Conservation (phyloP, 2,329 filamentous ascomycete genomes). For the Xylariales sp. region DNA sequence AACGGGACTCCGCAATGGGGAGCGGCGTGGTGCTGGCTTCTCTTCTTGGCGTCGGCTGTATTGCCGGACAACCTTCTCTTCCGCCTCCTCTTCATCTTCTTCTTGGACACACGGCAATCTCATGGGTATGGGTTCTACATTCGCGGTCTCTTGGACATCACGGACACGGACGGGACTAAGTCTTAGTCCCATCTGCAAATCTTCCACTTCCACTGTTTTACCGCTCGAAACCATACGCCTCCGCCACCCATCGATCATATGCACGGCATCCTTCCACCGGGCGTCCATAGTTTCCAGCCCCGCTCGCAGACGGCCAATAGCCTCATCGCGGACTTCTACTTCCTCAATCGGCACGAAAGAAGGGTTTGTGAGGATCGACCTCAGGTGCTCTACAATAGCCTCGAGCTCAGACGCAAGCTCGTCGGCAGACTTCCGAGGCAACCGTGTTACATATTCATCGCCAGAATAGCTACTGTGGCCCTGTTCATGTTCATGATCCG, state of each 20-base stretch:
- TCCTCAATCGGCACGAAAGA: slow-evolving; percentile 97
- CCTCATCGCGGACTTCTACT: slow-evolving; percentile 90
- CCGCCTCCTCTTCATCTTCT: slow-evolving; percentile 62
- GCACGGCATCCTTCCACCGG: slow-evolving; percentile 88
- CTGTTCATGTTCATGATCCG: slow-evolving; percentile 44
- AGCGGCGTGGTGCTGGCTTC: slow-evolving; percentile 76
- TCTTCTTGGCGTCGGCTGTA: slow-evolving; percentile 55
- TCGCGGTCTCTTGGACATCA: slow-evolving; percentile 61
- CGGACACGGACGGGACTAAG: slow-evolving; percentile 69
- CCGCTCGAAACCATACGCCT: slow-evolving; percentile 79
- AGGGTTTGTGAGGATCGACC: slow-evolving; percentile 88
- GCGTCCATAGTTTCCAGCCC: slow-evolving; percentile 95
- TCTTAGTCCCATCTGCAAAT: slow-evolving; percentile 74
- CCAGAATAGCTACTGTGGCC: slow-evolving; percentile 2
- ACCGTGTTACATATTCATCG: slow-evolving; percentile 21
- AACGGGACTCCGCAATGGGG: slow-evolving; percentile 53
- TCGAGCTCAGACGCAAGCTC: slow-evolving; percentile 82
- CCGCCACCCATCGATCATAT: slow-evolving; percentile 93
- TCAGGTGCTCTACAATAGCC: slow-evolving; percentile 80
- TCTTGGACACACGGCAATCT: slow-evolving; percentile 54
- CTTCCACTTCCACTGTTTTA: slow-evolving; percentile 75
- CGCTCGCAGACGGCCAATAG: slow-evolving; percentile 83
- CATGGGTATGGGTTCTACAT: slow-evolving; percentile 48
- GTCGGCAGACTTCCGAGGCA: slow-evolving; percentile 59
- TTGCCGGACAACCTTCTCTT: slow-evolving; percentile 53